Evolutionary conservation across 1,284 basidiomycete genomes (phyloP).

Genomic region (Cutaneotrichosporon daszewskae): DNA sequence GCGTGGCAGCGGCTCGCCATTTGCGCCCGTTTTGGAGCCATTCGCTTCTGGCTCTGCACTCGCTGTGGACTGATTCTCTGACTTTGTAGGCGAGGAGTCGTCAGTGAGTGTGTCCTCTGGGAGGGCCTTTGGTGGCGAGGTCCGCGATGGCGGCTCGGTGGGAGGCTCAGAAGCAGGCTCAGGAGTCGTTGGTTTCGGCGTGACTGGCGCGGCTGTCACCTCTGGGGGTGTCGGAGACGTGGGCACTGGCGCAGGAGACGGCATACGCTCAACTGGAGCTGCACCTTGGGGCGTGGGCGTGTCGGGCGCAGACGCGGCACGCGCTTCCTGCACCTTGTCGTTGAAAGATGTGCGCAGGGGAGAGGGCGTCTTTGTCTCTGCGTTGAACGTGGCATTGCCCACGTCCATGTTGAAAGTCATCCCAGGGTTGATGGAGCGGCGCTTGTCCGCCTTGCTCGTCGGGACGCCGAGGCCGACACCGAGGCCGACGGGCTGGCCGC

Average conservation of each 20-base stretch:
- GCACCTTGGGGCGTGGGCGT: neutral
- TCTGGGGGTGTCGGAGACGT: neutral
- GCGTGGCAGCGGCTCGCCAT: constrained; percentile 19
- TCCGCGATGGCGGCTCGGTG: neutral
- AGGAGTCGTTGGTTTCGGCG: neutral
- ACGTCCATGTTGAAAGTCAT: constrained; percentile 44
- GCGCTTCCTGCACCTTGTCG: constrained; percentile 1
- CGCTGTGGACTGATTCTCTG: neutral
- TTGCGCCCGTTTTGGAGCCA: too few relatives aligned
- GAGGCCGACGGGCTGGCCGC: neutral
- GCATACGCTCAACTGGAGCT: neutral
- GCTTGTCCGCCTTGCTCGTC: constrained; percentile 35
- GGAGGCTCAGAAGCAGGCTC: too few relatives aligned
- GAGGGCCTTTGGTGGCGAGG: neutral
- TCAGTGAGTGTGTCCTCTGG: neutral
- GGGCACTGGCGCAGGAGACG: neutral
- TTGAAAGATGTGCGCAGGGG: constrained; percentile 35
- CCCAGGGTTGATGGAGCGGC: constrained; percentile 47
- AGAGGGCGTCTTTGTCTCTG: constrained; percentile 40
- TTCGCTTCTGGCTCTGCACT: neutral
- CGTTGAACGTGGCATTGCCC: constrained; percentile 31
- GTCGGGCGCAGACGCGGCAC: neutral
- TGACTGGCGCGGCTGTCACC: too few relatives aligned
- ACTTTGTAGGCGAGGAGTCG: neutral
- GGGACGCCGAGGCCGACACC: constrained; percentile 36